These are phyloP conservation scores for Skeletonema menzelii DNA, from an alignment of 108 stramenopile genomes.

Conservation along the genomic window DNA sequence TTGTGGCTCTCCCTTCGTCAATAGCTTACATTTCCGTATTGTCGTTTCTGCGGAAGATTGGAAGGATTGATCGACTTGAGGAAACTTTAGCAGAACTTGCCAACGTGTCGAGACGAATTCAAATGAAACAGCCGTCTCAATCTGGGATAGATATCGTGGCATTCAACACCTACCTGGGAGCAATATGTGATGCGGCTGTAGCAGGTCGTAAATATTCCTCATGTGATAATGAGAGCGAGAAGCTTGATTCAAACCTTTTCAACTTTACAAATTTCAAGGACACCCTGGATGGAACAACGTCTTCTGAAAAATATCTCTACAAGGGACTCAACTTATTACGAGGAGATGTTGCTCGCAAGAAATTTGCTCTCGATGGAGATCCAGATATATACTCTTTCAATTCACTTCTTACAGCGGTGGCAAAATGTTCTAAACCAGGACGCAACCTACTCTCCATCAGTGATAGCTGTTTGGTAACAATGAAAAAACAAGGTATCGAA, in stretches of 20 bases:
- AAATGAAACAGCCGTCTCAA: not conserved
- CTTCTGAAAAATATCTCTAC: conserved; percentile 40
- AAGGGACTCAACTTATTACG: conserved; percentile 42
- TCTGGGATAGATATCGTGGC: conserved; percentile 46
- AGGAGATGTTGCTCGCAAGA: conserved; percentile 20
- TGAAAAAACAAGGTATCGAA: conserved; percentile 41
- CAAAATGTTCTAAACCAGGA: conserved; percentile 46
- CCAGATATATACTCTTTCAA: conserved; percentile 65
- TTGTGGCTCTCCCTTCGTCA: conserved; percentile 30
- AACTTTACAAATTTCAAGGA: conserved; percentile 24
- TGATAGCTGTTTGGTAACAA: conserved; percentile 41
- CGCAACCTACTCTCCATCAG: conserved; percentile 17
- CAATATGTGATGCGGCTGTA: conserved; percentile 60
- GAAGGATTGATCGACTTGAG: conserved; percentile 43
- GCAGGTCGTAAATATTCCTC: not conserved
- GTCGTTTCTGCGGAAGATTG: conserved; percentile 43
- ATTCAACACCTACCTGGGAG: conserved; percentile 72
- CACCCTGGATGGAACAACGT: not conserved
- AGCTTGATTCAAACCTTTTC: not conserved
- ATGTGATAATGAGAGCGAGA: not conserved
- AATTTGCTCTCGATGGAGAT: conserved; percentile 16
- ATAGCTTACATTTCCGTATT: conserved; percentile 55
- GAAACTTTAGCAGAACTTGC: conserved; percentile 39
- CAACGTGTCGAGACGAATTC: conserved; percentile 22
- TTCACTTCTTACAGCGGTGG: conserved; percentile 58